Evolutionary conservation across 179 eudicot species (phyloP).

Genomic region (Silene noctiflora): DNA sequence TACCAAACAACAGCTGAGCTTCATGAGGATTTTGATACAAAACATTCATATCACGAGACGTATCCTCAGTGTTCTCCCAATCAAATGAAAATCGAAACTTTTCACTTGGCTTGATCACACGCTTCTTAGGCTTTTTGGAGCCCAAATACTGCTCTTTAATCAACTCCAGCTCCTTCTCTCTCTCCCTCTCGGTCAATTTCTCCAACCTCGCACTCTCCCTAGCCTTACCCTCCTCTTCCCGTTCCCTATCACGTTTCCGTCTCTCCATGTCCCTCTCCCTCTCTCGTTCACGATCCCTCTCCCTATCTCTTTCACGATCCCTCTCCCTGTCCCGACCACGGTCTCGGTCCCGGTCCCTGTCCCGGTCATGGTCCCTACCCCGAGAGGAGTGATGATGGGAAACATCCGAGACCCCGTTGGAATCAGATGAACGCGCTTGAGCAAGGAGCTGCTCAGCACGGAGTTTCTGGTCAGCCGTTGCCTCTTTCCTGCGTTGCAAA

Average conservation of each 20-base stretch:
- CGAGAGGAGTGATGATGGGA: conserved; percentile 32
- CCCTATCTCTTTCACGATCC: conserved; percentile 28
- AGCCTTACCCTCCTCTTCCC: conserved; percentile 60
- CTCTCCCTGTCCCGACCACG: conserved; percentile 50
- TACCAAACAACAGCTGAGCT: conserved; percentile 75
- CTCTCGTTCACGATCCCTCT: conserved; percentile 42
- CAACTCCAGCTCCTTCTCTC: conserved; percentile 68
- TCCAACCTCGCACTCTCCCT: conserved; percentile 62
- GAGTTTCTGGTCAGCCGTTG: conserved; percentile 48
- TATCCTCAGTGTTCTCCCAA: conserved; percentile 93
- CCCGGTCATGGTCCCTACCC: conserved; percentile 19
- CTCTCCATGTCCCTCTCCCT: conserved; percentile 53
- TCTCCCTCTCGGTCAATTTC: conserved; percentile 66
- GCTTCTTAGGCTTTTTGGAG: conserved; percentile 79
- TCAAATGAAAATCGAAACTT: conserved; percentile 85
- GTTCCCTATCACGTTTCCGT: conserved; percentile 45
- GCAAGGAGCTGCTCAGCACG: conserved; percentile 37
- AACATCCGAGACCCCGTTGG: conserved; percentile 22
- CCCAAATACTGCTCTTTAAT: conserved; percentile 90
- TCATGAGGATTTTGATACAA: conserved; percentile 87
- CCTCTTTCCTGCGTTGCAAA: conserved; percentile 53
- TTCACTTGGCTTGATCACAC: conserved; percentile 89
- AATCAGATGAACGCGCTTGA: conserved; percentile 28
- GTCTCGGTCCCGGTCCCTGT: conserved; percentile 32
- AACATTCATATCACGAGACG: conserved; percentile 77